Percentiles rank a stretch among this genome's conserved stretches.
phyloP scores from a whole-genome alignment of 495 filamentous ascomycete species.

The Penicillium ochrochloron region DNA sequence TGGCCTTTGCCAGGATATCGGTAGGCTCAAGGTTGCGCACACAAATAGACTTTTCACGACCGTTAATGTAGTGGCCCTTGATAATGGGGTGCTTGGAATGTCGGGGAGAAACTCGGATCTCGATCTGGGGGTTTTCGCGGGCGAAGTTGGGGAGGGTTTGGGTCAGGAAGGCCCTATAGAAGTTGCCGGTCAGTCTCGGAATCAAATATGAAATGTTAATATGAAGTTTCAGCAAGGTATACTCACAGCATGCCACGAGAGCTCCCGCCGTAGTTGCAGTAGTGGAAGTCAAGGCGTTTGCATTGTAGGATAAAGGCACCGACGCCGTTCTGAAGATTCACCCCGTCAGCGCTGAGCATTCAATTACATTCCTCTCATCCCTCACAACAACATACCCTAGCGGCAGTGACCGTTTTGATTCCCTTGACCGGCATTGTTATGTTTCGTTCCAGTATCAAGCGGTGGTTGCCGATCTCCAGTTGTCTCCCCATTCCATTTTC shows the following conservation, averaged over 20 bases:
- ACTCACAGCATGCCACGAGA: slow-evolving; percentile 93
- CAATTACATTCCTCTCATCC: neutral
- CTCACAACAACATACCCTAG: slow-evolving; percentile 38
- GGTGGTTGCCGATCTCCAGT: slow-evolving; percentile 4
- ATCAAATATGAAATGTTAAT: neutral
- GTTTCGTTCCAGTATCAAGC: slow-evolving; percentile 14
- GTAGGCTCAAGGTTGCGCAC: slow-evolving; percentile 81
- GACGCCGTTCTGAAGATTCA: slow-evolving; percentile 76
- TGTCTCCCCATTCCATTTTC: slow-evolving; percentile 30
- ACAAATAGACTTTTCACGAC: slow-evolving; percentile 81
- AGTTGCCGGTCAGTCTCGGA: slow-evolving; percentile 6
- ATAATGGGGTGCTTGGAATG: slow-evolving; percentile 86
- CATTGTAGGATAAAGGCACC: slow-evolving; percentile 97
- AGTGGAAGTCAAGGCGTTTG: slow-evolving; percentile 92
- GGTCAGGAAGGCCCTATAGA: slow-evolving; percentile 74
- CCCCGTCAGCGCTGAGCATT: slow-evolving; percentile 11
- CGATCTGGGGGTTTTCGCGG: slow-evolving; percentile 79
- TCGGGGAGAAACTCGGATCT: slow-evolving; percentile 87
- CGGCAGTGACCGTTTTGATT: slow-evolving; percentile 47
- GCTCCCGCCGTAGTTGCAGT: slow-evolving; percentile 92
- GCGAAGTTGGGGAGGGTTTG: slow-evolving; percentile 77
- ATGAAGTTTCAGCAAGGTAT: neutral
- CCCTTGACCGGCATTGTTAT: slow-evolving; percentile 72
- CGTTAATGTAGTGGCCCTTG: slow-evolving; percentile 88
- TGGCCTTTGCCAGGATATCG: slow-evolving; percentile 81